A percentile compares a stretch with the other conserved stretches of the same genome.
These are phyloP conservation scores for Cadophora sp. DNA, from an alignment of 2,329 filamentous ascomycete genomes.

Conservation along the genomic window DNA sequence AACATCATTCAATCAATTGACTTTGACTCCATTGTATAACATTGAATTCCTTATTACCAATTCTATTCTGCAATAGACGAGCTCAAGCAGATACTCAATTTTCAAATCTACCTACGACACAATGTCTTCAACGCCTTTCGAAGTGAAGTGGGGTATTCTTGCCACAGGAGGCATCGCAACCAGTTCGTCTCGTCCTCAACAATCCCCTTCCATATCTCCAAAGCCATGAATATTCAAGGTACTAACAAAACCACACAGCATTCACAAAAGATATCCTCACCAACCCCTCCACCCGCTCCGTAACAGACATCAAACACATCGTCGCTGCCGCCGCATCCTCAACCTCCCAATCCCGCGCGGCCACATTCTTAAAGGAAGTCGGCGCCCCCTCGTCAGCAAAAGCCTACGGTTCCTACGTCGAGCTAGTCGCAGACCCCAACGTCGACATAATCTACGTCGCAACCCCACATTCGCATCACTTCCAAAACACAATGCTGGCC, in stretches of 20 bases:
- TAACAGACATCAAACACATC: slow-evolving; percentile 65
- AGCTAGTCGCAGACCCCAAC: slow-evolving; percentile 67
- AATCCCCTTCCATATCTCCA: neutral
- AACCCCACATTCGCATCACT: slow-evolving; percentile 77
- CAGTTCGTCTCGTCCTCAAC: slow-evolving; percentile 33
- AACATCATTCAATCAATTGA: neutral
- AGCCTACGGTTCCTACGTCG: slow-evolving; percentile 70
- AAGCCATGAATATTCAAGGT: neutral
- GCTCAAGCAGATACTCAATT: neutral
- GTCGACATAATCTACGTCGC: slow-evolving; percentile 75
- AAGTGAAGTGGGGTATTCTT: slow-evolving; percentile 45
- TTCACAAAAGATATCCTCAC: slow-evolving; percentile 69
- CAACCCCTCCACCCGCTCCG: slow-evolving; percentile 64
- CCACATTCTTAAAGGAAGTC: slow-evolving; percentile 65
- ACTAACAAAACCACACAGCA: slow-evolving; percentile 42
- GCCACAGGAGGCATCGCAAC: slow-evolving; percentile 48
- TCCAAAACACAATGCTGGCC: slow-evolving; percentile 70
- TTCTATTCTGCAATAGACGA: neutral
- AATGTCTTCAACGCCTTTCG: slow-evolving; percentile 40
- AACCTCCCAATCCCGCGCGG: slow-evolving; percentile 62
- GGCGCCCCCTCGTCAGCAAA: slow-evolving; percentile 62
- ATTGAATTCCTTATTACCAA: too few relatives aligned
- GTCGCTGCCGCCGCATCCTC: slow-evolving; percentile 71
- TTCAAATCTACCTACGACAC: neutral
- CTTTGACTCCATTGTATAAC: neutral